Evolutionary conservation across 306 rosid species (phyloP).

Genomic region (Adenanthera pavonina): DNA sequence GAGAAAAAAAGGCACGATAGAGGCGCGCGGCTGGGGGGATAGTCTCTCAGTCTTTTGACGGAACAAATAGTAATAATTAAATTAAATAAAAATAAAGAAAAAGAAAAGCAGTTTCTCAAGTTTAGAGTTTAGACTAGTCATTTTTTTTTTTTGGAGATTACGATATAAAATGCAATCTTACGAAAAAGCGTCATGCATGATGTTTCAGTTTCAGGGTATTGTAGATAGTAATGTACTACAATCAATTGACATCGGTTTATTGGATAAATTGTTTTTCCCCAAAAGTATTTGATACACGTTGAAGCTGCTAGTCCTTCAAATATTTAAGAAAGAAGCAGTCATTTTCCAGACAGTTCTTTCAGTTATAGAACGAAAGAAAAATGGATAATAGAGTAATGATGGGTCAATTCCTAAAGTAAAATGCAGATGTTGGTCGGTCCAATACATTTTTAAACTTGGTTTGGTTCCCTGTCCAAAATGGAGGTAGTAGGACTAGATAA

Average conservation of each 20-base stretch:
- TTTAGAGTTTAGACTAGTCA: no score
- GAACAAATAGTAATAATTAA: no score
- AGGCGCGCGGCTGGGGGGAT: no score
- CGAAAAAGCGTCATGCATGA: background rate
- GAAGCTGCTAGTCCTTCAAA: background rate
- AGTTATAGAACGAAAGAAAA: no score
- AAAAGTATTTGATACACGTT: background rate
- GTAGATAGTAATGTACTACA: no score
- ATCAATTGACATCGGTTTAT: background rate
- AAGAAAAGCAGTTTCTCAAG: no score
- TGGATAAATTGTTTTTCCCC: background rate
- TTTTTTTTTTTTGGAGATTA: no score
- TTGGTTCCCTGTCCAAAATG: background rate
- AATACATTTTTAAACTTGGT: background rate
- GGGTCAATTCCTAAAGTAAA: background rate
- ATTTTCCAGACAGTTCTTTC: background rate
- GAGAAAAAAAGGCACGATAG: no score
- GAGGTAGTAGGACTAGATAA: background rate
- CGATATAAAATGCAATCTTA: no score
- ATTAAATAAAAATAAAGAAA: no score
- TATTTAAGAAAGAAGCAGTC: background rate
- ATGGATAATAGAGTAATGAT: no score
- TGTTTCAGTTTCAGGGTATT: background rate
- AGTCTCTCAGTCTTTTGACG: no score
- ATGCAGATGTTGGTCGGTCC: constrained; percentile 21